These are phyloP conservation scores for Athelia sp. DNA, from an alignment of 1,284 basidiomycete species.

Conservation along the genomic window DNA sequence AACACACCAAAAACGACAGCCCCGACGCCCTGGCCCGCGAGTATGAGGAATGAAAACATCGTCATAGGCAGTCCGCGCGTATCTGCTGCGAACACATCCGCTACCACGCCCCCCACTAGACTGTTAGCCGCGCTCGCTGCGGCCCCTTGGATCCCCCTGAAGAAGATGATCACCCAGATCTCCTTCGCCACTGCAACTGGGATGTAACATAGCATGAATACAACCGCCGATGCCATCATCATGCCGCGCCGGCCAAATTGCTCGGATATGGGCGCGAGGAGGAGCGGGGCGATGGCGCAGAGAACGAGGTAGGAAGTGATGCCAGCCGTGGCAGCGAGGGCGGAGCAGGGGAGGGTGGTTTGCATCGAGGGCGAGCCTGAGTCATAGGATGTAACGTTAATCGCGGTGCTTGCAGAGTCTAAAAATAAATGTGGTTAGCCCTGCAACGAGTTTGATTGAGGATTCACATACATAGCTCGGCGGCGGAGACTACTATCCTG, in stretches of 20 bases:
- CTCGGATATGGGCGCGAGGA: constrained; percentile 1
- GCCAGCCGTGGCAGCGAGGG: background rate
- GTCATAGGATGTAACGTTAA: background rate
- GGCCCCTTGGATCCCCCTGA: background rate
- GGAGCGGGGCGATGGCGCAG: constrained; percentile 1
- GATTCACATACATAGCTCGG: background rate
- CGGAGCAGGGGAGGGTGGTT: background rate
- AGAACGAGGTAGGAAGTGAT: background rate
- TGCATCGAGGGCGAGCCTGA: background rate
- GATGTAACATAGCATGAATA: constrained; percentile 1
- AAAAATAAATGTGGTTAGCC: background rate
- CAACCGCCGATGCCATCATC: background rate
- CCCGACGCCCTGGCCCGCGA: background rate
- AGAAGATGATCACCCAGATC: background rate
- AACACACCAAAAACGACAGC: background rate
- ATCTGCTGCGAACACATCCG: constrained; percentile 1
- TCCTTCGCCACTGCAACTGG: background rate
- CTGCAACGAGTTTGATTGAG: background rate
- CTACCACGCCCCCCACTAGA: background rate
- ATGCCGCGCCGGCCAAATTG: background rate
- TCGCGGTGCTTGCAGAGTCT: background rate
- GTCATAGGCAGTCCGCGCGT: background rate
- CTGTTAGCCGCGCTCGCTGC: background rate
- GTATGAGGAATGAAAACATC: background rate
- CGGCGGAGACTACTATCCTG: background rate